phyloP scores from a whole-genome alignment of 2,329 filamentous ascomycete species.

The Diaporthe sp. region DNA sequence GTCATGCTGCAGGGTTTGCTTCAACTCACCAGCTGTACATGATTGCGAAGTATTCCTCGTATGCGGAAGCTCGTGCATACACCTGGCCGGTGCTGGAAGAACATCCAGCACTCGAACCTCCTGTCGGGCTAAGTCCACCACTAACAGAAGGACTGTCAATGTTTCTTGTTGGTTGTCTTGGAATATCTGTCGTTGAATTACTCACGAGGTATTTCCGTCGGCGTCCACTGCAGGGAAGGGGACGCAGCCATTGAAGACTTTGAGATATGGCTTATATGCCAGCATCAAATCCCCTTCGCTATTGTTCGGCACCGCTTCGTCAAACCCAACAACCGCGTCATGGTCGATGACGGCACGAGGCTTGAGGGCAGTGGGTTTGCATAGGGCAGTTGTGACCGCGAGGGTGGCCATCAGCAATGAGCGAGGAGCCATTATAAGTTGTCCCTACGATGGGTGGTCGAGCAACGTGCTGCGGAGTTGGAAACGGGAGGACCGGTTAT shows the following conservation, averaged over 20 bases:
- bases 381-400: neutral
- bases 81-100: constrained; percentile 48
- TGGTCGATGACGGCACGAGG: constrained; percentile 41
- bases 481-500: neutral
- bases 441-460: neutral
- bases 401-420: neutral
- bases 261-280: constrained; percentile 65
- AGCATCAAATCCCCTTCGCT: constrained; percentile 59
- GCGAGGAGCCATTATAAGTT: neutral
- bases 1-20: neutral
- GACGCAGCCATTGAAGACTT: constrained; percentile 69
- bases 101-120: constrained; percentile 44
- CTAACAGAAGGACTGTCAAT: constrained; percentile 35
- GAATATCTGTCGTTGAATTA: neutral
- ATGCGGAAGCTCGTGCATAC: constrained; percentile 46
- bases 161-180: too few species aligned
- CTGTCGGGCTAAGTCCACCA: constrained; percentile 47
- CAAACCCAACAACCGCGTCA: constrained; percentile 60
- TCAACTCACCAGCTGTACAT: constrained; percentile 49
- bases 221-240: constrained; percentile 71
- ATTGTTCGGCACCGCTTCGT: constrained; percentile 60
- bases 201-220: constrained; percentile 65
- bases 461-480: neutral
- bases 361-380: constrained; percentile 19
- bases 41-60: constrained; percentile 46